phyloP scores from a whole-genome alignment of 2,329 filamentous ascomycete genomes.

The Pseudogymnoascus destructans region DNA sequence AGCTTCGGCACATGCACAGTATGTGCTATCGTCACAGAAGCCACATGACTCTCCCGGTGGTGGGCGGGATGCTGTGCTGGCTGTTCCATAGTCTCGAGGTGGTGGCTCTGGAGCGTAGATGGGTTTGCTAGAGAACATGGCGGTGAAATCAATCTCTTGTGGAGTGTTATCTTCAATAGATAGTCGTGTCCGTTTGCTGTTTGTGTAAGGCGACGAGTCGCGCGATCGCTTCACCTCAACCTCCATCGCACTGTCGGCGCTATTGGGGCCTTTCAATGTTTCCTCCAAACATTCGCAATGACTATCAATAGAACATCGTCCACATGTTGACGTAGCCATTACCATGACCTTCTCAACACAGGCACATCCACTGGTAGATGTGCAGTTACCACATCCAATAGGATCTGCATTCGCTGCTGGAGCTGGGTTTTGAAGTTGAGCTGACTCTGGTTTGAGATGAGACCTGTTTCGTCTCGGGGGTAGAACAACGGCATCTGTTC shows the following conservation, averaged over 20 bases:
- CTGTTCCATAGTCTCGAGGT: constrained; percentile 17
- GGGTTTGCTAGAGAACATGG: constrained; percentile 41
- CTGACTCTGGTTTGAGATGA: constrained; percentile 4
- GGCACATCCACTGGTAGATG: constrained; percentile 38
- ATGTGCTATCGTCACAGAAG: constrained; percentile 71
- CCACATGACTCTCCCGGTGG: constrained; percentile 58
- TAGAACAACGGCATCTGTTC: constrained; percentile 30
- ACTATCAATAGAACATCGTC: constrained; percentile 48
- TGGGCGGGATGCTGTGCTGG: constrained; percentile 23
- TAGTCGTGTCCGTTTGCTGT: constrained; percentile 40
- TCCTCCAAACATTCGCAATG: constrained; percentile 50
- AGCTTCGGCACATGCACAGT: constrained; percentile 66
- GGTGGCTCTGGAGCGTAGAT: constrained; percentile 13
- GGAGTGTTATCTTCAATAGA: constrained; percentile 32
- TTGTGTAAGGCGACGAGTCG: constrained; percentile 19
- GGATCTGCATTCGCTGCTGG: constrained; percentile 13
- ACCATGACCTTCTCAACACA: constrained; percentile 46
- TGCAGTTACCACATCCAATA: constrained; percentile 43
- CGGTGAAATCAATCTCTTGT: constrained; percentile 63
- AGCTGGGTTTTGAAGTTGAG: constrained; percentile 18
- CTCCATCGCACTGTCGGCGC: constrained; percentile 5
- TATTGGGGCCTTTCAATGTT: constrained; percentile 23
- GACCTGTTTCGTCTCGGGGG: constrained; percentile 24
- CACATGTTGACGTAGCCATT: constrained; percentile 46
- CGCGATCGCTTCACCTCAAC: constrained; percentile 22